These are phyloP conservation scores for Monosporascus sp. DNA, from an alignment of 2,329 filamentous ascomycete genomes.

Conservation along the genomic window DNA sequence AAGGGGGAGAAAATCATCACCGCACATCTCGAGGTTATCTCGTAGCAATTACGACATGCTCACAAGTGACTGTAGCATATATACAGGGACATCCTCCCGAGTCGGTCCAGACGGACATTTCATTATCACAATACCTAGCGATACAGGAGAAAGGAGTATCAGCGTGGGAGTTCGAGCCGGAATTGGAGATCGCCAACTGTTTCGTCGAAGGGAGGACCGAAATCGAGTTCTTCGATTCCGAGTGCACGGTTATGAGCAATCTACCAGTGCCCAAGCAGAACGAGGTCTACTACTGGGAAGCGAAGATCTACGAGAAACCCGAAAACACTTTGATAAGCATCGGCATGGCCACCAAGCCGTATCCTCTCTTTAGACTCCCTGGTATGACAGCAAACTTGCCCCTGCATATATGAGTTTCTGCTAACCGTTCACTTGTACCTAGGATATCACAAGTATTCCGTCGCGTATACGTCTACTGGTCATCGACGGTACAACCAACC, in stretches of 20 bases:
- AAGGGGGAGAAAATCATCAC: conserved; percentile 14
- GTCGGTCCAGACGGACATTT: conserved; percentile 93
- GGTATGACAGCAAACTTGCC: conserved; percentile 52
- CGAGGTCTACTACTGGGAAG: conserved; percentile 99
- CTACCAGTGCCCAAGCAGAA: conserved; percentile 97
- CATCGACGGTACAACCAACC: conserved; percentile 89
- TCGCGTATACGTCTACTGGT: conserved; percentile 86
- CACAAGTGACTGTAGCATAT: conserved; percentile 58
- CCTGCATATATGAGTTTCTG: conserved; percentile 1
- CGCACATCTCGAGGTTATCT: neutral
- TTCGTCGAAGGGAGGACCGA: conserved; percentile 96
- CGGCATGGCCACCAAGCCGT: conserved; percentile 94
- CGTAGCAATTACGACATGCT: conserved; percentile 2
- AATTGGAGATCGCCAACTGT: conserved; percentile 96
- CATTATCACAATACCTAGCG: conserved; percentile 91
- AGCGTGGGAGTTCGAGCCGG: conserved; percentile 99
- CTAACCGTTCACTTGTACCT: conserved; percentile 12
- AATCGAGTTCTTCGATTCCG: conserved; percentile 97
- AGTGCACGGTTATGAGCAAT: conserved; percentile 96
- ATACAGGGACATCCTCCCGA: conserved; percentile 92
- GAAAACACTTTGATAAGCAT: conserved; percentile 83
- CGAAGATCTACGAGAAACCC: conserved; percentile 96
- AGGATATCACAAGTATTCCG: conserved; percentile 90
- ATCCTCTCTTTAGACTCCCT: conserved; percentile 88
- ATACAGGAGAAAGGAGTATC: conserved; percentile 99